Evolutionary conservation across 805 yeast species (phyloP), one percentile per base, ranked within the genome.

Genomic region (Kregervanrija delftensis): DNA sequence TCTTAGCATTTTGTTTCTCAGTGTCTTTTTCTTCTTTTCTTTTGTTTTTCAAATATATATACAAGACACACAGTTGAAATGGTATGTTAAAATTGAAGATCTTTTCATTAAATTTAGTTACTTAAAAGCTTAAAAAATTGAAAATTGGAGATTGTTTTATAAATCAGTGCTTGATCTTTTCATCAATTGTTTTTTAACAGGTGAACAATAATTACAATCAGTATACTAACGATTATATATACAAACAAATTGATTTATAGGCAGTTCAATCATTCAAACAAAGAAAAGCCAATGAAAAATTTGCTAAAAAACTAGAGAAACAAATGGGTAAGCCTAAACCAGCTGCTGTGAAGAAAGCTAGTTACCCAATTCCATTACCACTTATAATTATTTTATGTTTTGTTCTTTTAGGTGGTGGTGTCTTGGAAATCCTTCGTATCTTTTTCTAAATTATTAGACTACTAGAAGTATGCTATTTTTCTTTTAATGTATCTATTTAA

Each of bases 181-280:
- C 8, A 33, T 5, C 13, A 14, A n/a, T 33, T 33, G 31, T 12
- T 11, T 31, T 39, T 31, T 16, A 4, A 12, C 11, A 37, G 2
- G 13, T 8, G 8, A 16, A 22, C 17, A 28, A 11, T 13, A 13
- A 35, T 8, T 35, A 14, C 33, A 16, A 13, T 6, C 8, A 22
- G 28, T 22, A 22, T 22, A 22, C 28, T 22, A 22, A 22, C 28
- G 28, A 5, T 22, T 22, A 22, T 22, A 8, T 5, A 5, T 22
- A 22, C 28, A 22, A 22, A 5, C 8, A 22, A 22, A 22, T 22
- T 22, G 28, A 22, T 6, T 17, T 33, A 28, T 41, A 65, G 90
- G 86, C 86, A 50, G 58, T 72, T 31, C 96, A 89, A 73, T 84
- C 96, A 17, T 90, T 93, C 46, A 81, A 76, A 57, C 96, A 90